A percentile compares a stretch with the other conserved stretches of the same genome.
phyloP scores from a whole-genome alignment of 2,329 filamentous ascomycete genomes.

The Colletotrichum sansevieriae region DNA sequence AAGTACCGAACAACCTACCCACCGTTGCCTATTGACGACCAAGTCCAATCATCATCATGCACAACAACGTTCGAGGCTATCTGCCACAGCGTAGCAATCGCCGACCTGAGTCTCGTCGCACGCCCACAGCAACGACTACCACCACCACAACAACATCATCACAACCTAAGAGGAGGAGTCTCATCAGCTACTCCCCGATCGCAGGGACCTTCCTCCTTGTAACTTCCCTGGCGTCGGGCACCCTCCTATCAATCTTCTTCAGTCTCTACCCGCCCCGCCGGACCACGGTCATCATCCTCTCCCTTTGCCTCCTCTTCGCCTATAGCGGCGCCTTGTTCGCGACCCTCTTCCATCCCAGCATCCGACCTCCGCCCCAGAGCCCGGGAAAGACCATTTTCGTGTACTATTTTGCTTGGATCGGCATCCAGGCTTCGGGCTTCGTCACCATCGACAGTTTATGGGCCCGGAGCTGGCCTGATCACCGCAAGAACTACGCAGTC shows the following conservation, averaged over 20 bases:
- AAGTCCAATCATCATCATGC: too few relatives aligned
- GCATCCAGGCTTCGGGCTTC: conserved; percentile 5
- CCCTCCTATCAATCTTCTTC: neutral
- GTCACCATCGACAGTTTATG: neutral
- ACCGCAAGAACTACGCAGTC: neutral
- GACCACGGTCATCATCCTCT: neutral
- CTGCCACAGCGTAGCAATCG: too few relatives aligned
- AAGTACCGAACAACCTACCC: too few relatives aligned
- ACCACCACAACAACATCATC: too few relatives aligned
- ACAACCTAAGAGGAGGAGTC: neutral
- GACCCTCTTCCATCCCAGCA: neutral
- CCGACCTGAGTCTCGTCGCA: too few relatives aligned
- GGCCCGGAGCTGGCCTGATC: neutral
- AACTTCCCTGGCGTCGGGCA: neutral
- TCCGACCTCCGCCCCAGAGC: neutral
- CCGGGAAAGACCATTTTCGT: neutral
- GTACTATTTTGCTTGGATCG: conserved; percentile 8
- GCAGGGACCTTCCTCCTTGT: neutral
- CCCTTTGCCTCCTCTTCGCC: neutral
- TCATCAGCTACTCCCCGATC: neutral
- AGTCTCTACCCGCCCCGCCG: neutral
- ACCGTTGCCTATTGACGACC: too few relatives aligned
- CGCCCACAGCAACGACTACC: too few relatives aligned
- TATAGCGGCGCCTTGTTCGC: neutral
- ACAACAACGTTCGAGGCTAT: too few relatives aligned